A percentile compares a stretch with the other conserved stretches of the same genome.
Evolutionary conservation across 257 asterid species (phyloP).

Genomic region (Salvia splendens): DNA sequence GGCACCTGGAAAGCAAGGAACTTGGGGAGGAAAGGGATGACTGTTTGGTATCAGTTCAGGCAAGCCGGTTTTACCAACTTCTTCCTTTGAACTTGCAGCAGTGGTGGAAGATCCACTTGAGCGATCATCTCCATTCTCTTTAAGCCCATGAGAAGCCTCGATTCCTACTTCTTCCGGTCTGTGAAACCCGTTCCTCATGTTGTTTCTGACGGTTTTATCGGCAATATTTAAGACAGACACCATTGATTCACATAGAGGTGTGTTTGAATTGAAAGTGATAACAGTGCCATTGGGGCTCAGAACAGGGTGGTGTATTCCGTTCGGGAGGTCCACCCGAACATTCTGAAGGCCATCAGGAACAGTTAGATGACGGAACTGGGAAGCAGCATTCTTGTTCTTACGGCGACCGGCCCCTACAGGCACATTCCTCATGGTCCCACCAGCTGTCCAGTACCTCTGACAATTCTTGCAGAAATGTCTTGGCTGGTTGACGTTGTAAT

Average conservation of each 20-base stretch:
- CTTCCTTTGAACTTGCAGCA: constrained; percentile 29
- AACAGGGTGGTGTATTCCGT: constrained; percentile 39
- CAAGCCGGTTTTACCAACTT: constrained; percentile 22
- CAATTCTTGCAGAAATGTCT: constrained; percentile 54
- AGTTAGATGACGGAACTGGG: constrained; percentile 34
- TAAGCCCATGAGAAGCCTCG: constrained; percentile 33
- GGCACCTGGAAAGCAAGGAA: constrained; percentile 39
- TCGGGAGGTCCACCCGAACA: constrained; percentile 30
- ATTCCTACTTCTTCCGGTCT: constrained; percentile 29
- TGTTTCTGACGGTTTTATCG: constrained; percentile 33
- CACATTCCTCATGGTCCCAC: constrained; percentile 55
- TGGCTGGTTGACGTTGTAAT: constrained; percentile 52
- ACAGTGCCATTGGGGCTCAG: constrained; percentile 37
- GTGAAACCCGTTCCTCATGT: constrained; percentile 20
- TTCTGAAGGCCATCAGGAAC: constrained; percentile 25
- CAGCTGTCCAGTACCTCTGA: constrained; percentile 58
- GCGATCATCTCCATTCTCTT: constrained; percentile 35
- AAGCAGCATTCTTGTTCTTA: constrained; percentile 39
- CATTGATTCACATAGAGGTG: constrained; percentile 47
- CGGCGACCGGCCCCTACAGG: constrained; percentile 58
- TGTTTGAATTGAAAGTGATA: constrained; percentile 39
- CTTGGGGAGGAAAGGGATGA: constrained; percentile 42
- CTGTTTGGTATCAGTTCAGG: constrained; percentile 28
- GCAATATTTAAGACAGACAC: constrained; percentile 37
- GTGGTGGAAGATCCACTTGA: constrained; percentile 34